These are phyloP conservation scores for Amoeboaphelidium protococcarum DNA, from an alignment of 371 early-diverging fungal species.

Conservation along the genomic window DNA sequence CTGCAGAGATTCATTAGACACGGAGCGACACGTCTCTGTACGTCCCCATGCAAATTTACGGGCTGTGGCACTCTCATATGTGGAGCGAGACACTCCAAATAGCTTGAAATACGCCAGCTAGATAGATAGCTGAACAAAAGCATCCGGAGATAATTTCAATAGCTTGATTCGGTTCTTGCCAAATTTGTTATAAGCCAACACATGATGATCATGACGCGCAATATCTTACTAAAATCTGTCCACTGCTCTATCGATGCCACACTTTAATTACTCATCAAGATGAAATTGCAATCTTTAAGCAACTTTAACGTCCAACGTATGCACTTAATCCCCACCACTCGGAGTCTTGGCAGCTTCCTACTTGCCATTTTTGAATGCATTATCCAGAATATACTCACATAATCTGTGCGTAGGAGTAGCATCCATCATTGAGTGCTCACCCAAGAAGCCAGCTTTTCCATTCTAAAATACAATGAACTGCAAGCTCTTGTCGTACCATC, in stretches of 20 bases:
- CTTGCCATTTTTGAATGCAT: conserved; percentile 8
- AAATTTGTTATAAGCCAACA: conserved; percentile 48
- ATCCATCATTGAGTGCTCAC: conserved; percentile 92
- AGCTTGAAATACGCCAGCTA: conserved; percentile 82
- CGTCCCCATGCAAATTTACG: conserved; percentile 27
- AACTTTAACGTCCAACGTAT: conserved; percentile 17
- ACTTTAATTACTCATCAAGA: conserved; percentile 19
- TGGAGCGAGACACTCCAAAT: conserved; percentile 42
- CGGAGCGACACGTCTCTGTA: conserved; percentile 78
- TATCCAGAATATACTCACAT: conserved; percentile 28
- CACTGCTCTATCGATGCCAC: conserved; percentile 30
- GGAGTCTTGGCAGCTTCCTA: background rate
- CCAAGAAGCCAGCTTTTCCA: conserved; percentile 79
- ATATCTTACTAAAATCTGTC: conserved; percentile 36
- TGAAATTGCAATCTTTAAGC: conserved; percentile 42
- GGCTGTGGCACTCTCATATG: conserved; percentile 22
- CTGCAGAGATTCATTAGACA: conserved; percentile 39
- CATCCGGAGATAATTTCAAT: conserved; percentile 63
- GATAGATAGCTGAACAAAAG: conserved; percentile 79
- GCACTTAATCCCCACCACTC: conserved; percentile 6
- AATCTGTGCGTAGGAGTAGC: conserved; percentile 66
- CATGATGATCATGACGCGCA: conserved; percentile 43
- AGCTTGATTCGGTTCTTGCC: conserved; percentile 79
- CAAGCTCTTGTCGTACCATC: conserved; percentile 73
- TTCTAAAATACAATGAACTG: conserved; percentile 86